phyloP scores from a whole-genome alignment of 495 filamentous ascomycete species.

The Xylaria scruposa region DNA sequence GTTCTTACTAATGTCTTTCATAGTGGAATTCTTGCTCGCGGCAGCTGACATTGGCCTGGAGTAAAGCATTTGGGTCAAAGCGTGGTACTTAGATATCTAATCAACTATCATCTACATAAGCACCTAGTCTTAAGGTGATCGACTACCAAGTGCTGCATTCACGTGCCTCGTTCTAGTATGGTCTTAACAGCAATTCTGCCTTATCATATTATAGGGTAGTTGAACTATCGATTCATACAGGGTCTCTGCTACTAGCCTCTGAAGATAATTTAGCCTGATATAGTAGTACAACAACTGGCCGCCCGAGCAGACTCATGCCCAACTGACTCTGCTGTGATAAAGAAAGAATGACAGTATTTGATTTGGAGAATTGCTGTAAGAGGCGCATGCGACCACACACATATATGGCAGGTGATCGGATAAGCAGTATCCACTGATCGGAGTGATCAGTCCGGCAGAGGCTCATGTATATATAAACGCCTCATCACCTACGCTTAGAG shows the following conservation, averaged over 20 bases:
- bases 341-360: neutral
- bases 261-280: neutral
- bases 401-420: neutral
- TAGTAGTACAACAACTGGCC: neutral
- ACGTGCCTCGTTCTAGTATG: neutral
- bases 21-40: constrained; percentile 23
- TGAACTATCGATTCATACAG: neutral
- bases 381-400: neutral
- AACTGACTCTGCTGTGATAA: neutral
- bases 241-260: neutral
- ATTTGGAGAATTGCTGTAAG: neutral
- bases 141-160: neutral
- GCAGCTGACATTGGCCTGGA: constrained; percentile 18
- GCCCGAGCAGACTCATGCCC: neutral
- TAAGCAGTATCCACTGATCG: neutral
- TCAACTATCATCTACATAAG: neutral
- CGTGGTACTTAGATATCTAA: neutral
- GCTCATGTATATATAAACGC: neutral
- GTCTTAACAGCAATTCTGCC: neutral
- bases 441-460: neutral
- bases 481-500: neutral
- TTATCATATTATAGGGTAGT: neutral
- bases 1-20: neutral
- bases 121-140: too few species aligned
- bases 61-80: neutral